phyloP scores from a whole-genome alignment of 2,329 filamentous ascomycete genomes.

The Scedosporium minutisporum region DNA sequence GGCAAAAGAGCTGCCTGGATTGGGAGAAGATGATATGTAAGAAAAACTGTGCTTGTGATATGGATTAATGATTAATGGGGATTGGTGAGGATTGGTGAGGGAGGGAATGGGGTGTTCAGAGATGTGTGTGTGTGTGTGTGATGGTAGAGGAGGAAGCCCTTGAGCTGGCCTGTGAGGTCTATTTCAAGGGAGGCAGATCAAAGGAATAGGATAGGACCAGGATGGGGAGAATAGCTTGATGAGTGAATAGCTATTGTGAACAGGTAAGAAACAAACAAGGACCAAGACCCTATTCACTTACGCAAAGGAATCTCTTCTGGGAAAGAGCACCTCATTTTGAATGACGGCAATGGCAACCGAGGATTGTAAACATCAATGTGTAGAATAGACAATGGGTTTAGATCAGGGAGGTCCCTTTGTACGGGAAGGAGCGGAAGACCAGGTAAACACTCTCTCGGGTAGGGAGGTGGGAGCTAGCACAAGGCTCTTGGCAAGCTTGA shows the following conservation, averaged over 20 bases:
- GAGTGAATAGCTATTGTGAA: not conserved
- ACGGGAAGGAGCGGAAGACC: too few relatives aligned
- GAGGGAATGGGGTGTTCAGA: not conserved
- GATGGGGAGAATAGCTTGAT: not conserved
- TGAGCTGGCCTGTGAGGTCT: too few relatives aligned
- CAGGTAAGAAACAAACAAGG: not conserved
- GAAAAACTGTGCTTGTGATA: not conserved
- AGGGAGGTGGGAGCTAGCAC: too few relatives aligned
- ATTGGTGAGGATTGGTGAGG: not conserved
- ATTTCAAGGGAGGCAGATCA: too few relatives aligned
- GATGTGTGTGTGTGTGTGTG: too few relatives aligned
- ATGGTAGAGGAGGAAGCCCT: too few relatives aligned
- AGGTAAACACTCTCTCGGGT: too few relatives aligned
- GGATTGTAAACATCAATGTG: not conserved
- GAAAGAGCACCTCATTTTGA: slow-evolving; percentile 1
- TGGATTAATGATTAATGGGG: not conserved
- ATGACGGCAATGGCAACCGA: not conserved
- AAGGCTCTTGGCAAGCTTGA: too few relatives aligned
- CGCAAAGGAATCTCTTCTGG: not conserved
- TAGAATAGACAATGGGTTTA: not conserved
- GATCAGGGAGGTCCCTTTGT: too few relatives aligned
- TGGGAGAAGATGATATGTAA: not conserved
- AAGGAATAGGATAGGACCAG: not conserved
- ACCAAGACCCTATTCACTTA: not conserved
- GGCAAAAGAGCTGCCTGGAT: not conserved